A percentile compares a stretch with the other conserved stretches of the same genome.
Evolutionary conservation across 2,329 filamentous ascomycete genomes (phyloP).

Genomic region (Pseudocercospora eumusae): DNA sequence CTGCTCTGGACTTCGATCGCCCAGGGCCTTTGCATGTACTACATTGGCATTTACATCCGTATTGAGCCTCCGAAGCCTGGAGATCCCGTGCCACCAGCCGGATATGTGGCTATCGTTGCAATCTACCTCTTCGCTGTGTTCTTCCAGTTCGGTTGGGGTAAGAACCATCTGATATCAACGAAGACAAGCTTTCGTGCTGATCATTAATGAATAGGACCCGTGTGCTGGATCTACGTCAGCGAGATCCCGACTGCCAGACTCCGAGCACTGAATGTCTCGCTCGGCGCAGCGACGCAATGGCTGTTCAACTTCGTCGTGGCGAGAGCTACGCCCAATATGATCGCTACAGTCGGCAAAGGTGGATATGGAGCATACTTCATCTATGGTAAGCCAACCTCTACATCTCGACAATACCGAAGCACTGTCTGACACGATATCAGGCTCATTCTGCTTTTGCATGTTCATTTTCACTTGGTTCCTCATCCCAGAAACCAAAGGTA

Average conservation of each 20-base stretch:
- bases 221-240: constrained; percentile 69
- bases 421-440: constrained; percentile 67
- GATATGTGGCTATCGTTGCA: constrained; percentile 69
- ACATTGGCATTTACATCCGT: constrained; percentile 70
- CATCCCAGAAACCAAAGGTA: constrained; percentile 57
- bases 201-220: constrained; percentile 45
- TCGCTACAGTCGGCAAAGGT: constrained; percentile 55
- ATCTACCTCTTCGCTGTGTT: constrained; percentile 72
- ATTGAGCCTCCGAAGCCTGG: constrained; percentile 60
- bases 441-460: constrained; percentile 66
- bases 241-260: constrained; percentile 70
- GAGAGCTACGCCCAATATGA: constrained; percentile 67
- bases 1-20: constrained; percentile 48
- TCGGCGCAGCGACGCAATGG: constrained; percentile 65
- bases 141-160: constrained; percentile 67
- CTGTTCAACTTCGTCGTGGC: constrained; percentile 74
- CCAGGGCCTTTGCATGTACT: constrained; percentile 64
- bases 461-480: constrained; percentile 64
- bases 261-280: constrained; percentile 66
- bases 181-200: not conserved
- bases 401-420: constrained; percentile 33
- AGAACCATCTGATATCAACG: no score
- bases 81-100: constrained; percentile 61
- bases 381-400: constrained; percentile 44
- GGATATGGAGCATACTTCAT: constrained; percentile 49